Percentiles rank a stretch among this genome's conserved stretches.
Conservation (phyloP, 1,284 basidiomycete species). For the Ceratobasidium theobromae region DNA sequence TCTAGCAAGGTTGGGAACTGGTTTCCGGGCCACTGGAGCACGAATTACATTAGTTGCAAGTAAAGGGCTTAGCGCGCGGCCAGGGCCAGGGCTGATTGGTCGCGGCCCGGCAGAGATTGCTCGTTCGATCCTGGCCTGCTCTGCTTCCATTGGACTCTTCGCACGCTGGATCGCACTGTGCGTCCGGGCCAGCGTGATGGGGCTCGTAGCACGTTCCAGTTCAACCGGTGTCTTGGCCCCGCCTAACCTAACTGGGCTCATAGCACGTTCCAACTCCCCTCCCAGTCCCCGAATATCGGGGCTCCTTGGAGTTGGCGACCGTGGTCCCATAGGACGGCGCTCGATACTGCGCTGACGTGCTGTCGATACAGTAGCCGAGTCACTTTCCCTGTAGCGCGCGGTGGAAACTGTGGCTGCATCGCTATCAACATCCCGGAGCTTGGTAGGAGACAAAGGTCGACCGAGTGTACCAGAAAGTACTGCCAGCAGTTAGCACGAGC, state of each 20-base stretch:
- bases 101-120: slow-evolving; percentile 10
- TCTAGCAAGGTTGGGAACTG: slow-evolving; percentile 19
- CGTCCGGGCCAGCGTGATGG: not conserved
- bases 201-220: slow-evolving; percentile 13
- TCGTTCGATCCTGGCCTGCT: slow-evolving; percentile 24
- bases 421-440: slow-evolving; percentile 19
- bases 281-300: slow-evolving; percentile 35
- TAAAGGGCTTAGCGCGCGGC: slow-evolving; percentile 27
- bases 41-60: slow-evolving; percentile 16
- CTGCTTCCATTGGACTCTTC: slow-evolving; percentile 25
- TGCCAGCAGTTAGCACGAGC: not conserved
- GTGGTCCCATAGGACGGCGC: slow-evolving; percentile 65
- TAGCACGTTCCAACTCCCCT: slow-evolving; percentile 34
- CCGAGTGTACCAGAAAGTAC: slow-evolving; percentile 27
- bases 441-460: slow-evolving; percentile 23
- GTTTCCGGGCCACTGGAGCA: slow-evolving; percentile 25
- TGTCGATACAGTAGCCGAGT: not conserved
- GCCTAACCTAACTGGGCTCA: slow-evolving; percentile 2
- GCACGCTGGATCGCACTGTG: slow-evolving; percentile 9
- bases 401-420: slow-evolving; percentile 30
- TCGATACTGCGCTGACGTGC: slow-evolving; percentile 44
- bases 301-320: slow-evolving; percentile 59
- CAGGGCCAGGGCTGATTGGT: slow-evolving; percentile 26
- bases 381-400: not conserved
- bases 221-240: slow-evolving; percentile 19